These are phyloP conservation scores for Phaseolus lunatus DNA, from an alignment of 306 rosid genomes.

Conservation along the genomic window DNA sequence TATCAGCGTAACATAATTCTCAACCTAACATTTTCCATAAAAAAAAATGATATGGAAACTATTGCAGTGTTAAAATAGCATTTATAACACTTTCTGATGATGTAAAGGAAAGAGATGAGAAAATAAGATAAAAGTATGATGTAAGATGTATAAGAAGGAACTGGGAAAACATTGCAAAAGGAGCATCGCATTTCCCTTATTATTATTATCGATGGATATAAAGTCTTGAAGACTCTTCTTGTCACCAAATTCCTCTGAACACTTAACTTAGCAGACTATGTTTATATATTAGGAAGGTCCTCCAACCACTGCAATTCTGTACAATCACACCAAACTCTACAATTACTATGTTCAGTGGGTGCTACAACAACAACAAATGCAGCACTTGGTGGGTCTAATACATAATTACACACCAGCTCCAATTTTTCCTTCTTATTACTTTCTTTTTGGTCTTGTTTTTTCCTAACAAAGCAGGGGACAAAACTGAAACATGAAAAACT, in stretches of 20 bases:
- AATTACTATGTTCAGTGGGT: slow-evolving; percentile 11
- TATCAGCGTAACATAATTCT: too few species aligned
- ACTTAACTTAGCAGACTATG: background rate
- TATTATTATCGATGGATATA: background rate
- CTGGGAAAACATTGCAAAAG: background rate
- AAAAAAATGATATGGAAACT: too few species aligned
- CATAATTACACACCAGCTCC: slow-evolving; percentile 1
- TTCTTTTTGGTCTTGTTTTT: background rate
- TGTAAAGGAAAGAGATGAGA: background rate
- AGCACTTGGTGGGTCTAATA: slow-evolving; percentile 25
- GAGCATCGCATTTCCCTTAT: background rate
- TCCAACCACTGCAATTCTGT: slow-evolving; percentile 24
- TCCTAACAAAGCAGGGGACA: slow-evolving; percentile 11
- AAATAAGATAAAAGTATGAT: background rate
- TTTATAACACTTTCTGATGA: too few species aligned
- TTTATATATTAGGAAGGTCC: background rate
- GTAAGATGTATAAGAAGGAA: background rate
- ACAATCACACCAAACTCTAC: slow-evolving; percentile 30
- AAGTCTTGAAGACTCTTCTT: background rate
- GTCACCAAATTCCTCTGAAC: slow-evolving; percentile 17
- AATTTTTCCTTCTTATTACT: background rate
- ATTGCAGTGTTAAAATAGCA: too few species aligned
- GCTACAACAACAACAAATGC: slow-evolving; percentile 8
- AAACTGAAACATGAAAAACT: background rate
- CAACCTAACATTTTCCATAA: too few species aligned